These are phyloP conservation scores for Graphium sp. DNA, from an alignment of 2,329 filamentous ascomycete genomes.

Conservation along the genomic window DNA sequence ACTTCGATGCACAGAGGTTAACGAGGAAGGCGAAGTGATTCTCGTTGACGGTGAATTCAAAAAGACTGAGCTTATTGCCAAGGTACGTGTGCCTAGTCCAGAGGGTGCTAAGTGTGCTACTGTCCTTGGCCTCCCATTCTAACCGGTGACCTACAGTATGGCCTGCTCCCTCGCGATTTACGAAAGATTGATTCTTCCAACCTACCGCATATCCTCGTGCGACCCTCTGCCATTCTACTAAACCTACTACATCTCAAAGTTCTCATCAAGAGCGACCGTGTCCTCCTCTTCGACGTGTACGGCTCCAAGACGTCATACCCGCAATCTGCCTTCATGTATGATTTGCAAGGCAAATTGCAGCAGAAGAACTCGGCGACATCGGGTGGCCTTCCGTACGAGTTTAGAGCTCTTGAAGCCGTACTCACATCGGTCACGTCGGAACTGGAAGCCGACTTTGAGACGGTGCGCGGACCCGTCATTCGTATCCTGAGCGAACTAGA, in stretches of 20 bases:
- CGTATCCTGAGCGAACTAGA: conserved; percentile 78
- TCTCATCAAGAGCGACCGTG: conserved; percentile 84
- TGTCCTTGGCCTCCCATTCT: conserved; percentile 6
- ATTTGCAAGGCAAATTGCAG: conserved; percentile 79
- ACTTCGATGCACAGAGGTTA: conserved; percentile 85
- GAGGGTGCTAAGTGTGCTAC: conserved; percentile 1
- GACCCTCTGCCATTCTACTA: conserved; percentile 81
- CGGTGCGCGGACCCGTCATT: conserved; percentile 82
- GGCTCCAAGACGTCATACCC: conserved; percentile 89
- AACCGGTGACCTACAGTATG: conserved; percentile 42
- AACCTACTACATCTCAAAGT: conserved; percentile 94
- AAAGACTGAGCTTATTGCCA: conserved; percentile 92
- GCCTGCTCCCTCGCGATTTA: conserved; percentile 80
- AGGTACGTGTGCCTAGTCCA: conserved; percentile 30
- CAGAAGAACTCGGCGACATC: conserved; percentile 46
- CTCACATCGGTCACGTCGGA: conserved; percentile 85
- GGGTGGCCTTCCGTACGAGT: conserved; percentile 75
- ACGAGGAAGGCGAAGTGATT: conserved; percentile 81
- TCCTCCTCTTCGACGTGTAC: conserved; percentile 91
- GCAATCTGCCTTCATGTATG: conserved; percentile 95
- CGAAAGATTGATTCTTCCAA: conserved; percentile 96
- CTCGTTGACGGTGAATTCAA: conserved; percentile 92
- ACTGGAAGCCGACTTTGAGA: conserved; percentile 86
- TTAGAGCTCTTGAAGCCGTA: conserved; percentile 87
- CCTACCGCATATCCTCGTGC: conserved; percentile 85